Conservation (phyloP, 2,329 filamentous ascomycete genomes). For the Claviceps sp. region DNA sequence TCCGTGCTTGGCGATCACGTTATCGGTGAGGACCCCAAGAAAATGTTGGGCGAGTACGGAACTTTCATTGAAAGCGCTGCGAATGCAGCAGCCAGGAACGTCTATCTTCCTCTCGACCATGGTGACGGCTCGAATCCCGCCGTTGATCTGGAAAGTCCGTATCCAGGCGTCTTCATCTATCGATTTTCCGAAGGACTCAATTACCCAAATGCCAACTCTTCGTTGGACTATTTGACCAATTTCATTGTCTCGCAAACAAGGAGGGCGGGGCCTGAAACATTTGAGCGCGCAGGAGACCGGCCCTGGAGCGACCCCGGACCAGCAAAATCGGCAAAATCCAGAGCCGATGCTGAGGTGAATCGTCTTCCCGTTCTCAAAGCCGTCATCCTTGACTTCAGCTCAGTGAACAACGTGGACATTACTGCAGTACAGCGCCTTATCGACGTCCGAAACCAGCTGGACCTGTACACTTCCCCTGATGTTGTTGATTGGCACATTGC, state of each 20-base stretch:
- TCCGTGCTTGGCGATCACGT: conserved; percentile 69
- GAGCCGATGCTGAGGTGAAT: conserved; percentile 16
- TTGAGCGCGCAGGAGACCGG: conserved; percentile 55
- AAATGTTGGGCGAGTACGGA: conserved; percentile 39
- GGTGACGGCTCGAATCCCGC: conserved; percentile 83
- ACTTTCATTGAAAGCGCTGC: conserved; percentile 35
- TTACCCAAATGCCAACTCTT: conserved; percentile 85
- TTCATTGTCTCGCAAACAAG: conserved; percentile 60
- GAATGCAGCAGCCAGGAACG: conserved; percentile 48
- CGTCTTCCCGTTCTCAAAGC: conserved; percentile 62
- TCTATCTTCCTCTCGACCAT: conserved; percentile 80
- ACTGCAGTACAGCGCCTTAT: conserved; percentile 88
- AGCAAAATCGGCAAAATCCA: conserved; percentile 28
- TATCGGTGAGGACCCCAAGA: conserved; percentile 44
- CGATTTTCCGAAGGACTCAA: conserved; percentile 91
- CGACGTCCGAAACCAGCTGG: conserved; percentile 87
- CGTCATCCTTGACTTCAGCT: conserved; percentile 86
- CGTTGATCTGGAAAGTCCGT: conserved; percentile 64
- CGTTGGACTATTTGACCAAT: conserved; percentile 63
- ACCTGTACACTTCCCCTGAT: conserved; percentile 67
- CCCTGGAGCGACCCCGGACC: conserved; percentile 94
- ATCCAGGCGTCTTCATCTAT: conserved; percentile 92
- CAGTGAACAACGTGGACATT: conserved; percentile 87
- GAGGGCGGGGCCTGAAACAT: conserved; percentile 59
- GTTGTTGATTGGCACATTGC: conserved; percentile 91